Evolutionary conservation across 371 early-diverging fungal species (phyloP).

Genomic region (Nosema muscidifuracis): DNA sequence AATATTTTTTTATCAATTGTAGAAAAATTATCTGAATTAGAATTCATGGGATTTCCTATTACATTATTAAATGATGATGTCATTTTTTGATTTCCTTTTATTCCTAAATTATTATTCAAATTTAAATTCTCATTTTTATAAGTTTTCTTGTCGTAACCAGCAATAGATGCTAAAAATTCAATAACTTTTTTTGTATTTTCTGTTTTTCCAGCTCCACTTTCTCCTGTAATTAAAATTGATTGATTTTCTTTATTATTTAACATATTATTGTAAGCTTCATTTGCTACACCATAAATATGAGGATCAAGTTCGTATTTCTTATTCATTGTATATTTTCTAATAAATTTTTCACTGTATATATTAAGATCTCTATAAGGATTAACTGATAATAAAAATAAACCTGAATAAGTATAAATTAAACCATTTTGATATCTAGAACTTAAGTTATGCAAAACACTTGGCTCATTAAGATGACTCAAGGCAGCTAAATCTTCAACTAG

Average conservation of each 20-base stretch:
- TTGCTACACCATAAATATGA: constrained; percentile 88
- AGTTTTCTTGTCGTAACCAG: no score
- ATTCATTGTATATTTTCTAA: constrained; percentile 63
- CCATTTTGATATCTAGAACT: constrained; percentile 76
- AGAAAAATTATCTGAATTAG: background rate
- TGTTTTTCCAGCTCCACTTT: constrained; percentile 99
- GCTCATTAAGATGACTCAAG: constrained; percentile 87
- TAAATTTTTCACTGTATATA: constrained; percentile 70
- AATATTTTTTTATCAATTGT: constrained; percentile 81
- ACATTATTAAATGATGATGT: background rate
- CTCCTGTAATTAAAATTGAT: constrained; percentile 96
- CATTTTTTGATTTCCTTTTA: constrained; percentile 48
- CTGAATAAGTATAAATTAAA: constrained; percentile 95
- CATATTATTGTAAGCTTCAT: constrained; percentile 87
- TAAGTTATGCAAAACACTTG: constrained; percentile 90
- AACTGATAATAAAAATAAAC: constrained; percentile 92
- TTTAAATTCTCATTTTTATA: constrained; percentile 57
- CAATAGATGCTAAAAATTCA: constrained; percentile 83
- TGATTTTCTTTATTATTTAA: constrained; percentile 82
- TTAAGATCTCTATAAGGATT: constrained; percentile 91
- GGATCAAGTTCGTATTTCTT: constrained; percentile 80
- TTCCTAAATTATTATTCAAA: constrained; percentile 42
- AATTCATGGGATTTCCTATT: background rate
- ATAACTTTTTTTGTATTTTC: constrained; percentile 99
- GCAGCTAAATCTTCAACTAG: constrained; percentile 94